phyloP scores from a whole-genome alignment of 495 filamentous ascomycete species.

The Talaromyces adpressus region DNA sequence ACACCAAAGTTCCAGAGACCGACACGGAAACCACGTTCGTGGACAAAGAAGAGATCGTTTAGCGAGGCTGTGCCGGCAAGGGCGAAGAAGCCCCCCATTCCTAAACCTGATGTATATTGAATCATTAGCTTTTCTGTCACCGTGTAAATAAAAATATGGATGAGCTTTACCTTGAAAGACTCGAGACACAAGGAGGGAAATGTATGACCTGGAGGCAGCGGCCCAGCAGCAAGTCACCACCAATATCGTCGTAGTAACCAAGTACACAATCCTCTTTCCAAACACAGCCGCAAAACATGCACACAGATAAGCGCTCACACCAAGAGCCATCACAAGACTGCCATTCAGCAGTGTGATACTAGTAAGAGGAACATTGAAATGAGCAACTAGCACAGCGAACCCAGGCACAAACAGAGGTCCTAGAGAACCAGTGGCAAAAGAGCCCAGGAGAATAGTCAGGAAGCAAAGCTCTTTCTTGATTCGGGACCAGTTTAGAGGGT shows the following conservation, averaged over 20 bases:
- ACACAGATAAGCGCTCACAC: not conserved
- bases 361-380: not conserved
- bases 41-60: slow-evolving; percentile 41
- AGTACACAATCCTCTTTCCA: not conserved
- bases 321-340: not conserved
- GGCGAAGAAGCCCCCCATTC: not conserved
- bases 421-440: not conserved
- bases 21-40: slow-evolving; percentile 27
- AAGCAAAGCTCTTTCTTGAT: slow-evolving; percentile 31
- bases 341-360: not conserved
- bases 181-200: not conserved
- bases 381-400: not conserved
- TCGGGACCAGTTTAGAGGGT: slow-evolving; percentile 25
- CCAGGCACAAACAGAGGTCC: not conserved
- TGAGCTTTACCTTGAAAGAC: not conserved
- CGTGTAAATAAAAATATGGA: not conserved
- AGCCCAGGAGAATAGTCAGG: not conserved
- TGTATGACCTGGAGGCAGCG: not conserved
- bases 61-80: not conserved
- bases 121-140: not conserved
- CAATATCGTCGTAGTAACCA: not conserved
- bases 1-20: not conserved
- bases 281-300: not conserved
- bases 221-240: not conserved
- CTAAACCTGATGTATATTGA: not conserved